A percentile compares a stretch with the other conserved stretches of the same genome.
Evolutionary conservation across 2,329 filamentous ascomycete genomes (phyloP).

Genomic region (Teratosphaeria nubilosa): DNA sequence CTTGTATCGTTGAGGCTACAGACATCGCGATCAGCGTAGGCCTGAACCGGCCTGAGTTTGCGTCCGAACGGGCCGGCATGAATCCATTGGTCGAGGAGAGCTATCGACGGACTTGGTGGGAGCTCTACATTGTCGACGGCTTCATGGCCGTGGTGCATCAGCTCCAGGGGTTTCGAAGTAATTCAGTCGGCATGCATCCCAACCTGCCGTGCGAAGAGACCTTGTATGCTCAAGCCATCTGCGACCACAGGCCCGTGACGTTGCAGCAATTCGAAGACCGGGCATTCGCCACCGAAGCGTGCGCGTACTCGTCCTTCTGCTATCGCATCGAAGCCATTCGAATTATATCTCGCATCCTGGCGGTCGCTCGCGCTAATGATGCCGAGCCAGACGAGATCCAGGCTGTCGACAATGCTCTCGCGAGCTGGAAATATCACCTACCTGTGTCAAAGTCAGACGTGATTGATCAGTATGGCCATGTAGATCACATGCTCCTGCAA

Average conservation of each 20-base stretch:
- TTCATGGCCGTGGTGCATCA: constrained; percentile 74
- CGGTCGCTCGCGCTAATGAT: constrained; percentile 26
- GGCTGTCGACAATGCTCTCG: constrained; percentile 49
- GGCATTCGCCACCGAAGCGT: constrained; percentile 57
- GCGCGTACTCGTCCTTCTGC: constrained; percentile 70
- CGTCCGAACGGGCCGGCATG: constrained; percentile 51
- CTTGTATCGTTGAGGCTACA: constrained; percentile 58
- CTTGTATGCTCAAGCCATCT: constrained; percentile 41
- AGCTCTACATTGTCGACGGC: constrained; percentile 67
- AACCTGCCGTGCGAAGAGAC: constrained; percentile 72
- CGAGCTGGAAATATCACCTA: constrained; percentile 72
- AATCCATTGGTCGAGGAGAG: constrained; percentile 67
- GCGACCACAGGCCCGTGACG: constrained; percentile 46
- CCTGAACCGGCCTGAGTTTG: constrained; percentile 61
- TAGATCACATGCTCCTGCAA: constrained; percentile 89
- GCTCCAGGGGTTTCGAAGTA: constrained; percentile 59
- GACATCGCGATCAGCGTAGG: constrained; percentile 65
- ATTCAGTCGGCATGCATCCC: constrained; percentile 57
- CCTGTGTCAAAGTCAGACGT: constrained; percentile 62
- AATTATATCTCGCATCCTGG: constrained; percentile 67
- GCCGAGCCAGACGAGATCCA: constrained; percentile 36
- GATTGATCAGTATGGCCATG: constrained; percentile 56
- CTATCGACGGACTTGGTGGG: constrained; percentile 88
- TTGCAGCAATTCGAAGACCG: constrained; percentile 68
- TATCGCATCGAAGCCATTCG: constrained; percentile 75